These are phyloP conservation scores for Pythium vanterpoolii DNA, from an alignment of 352 stramenopile genomes.

Conservation along the genomic window DNA sequence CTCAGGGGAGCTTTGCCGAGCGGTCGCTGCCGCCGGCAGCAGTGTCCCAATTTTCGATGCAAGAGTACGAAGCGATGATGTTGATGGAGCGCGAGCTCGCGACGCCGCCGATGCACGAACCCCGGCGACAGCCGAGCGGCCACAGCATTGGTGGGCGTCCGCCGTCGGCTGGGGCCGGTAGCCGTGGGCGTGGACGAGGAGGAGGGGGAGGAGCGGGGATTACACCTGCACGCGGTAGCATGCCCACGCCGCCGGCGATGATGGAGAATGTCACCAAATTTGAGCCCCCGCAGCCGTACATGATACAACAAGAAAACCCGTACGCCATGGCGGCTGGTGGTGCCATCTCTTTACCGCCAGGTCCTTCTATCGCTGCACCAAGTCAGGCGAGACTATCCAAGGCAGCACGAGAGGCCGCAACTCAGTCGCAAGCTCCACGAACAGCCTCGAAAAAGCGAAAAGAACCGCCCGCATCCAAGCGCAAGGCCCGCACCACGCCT, in stretches of 20 bases:
- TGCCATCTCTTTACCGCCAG: neutral
- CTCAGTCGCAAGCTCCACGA: neutral
- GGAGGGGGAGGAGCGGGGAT: neutral
- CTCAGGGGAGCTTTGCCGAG: neutral
- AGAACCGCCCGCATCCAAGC: slow-evolving; percentile 13
- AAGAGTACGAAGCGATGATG: slow-evolving; percentile 20
- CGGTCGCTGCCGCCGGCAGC: neutral
- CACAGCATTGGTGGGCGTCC: neutral
- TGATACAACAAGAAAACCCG: slow-evolving; percentile 1
- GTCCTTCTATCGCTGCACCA: neutral
- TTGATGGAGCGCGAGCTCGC: slow-evolving; percentile 16
- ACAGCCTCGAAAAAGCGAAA: slow-evolving; percentile 18
- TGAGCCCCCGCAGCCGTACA: slow-evolving; percentile 2
- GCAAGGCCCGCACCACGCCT: neutral
- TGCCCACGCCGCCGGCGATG: neutral
- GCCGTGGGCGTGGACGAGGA: neutral
- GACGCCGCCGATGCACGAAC: neutral
- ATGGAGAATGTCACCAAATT: neutral
- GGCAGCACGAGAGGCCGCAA: neutral
- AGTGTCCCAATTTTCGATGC: slow-evolving; percentile 10
- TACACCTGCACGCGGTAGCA: neutral
- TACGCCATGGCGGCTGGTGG: slow-evolving; percentile 3
- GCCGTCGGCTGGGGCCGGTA: neutral
- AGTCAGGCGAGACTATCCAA: slow-evolving; percentile 1
- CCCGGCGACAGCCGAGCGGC: neutral